Percentiles rank a stretch among this genome's conserved stretches.
Conservation (phyloP, 2,329 filamentous ascomycete species). For the Chaetothyriales sp. region DNA sequence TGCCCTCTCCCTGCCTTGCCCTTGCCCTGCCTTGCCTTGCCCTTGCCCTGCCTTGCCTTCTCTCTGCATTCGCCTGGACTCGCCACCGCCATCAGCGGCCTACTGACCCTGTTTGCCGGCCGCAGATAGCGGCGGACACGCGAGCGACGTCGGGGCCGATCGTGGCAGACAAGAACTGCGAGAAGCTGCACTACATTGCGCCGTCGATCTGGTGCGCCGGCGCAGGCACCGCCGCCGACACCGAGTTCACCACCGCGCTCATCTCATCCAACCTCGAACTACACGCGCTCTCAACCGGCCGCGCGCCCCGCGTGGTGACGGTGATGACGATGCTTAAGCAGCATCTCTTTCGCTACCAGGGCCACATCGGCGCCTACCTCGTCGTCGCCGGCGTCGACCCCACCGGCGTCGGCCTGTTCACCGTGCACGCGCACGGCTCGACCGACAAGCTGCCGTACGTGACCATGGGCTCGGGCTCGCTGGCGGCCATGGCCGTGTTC, state of each 20-base stretch:
- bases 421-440: slow-evolving; percentile 93
- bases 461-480: slow-evolving; percentile 92
- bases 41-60: too few relatives aligned
- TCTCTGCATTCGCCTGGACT: neutral
- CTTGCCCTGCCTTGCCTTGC: too few relatives aligned
- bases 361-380: slow-evolving; percentile 93
- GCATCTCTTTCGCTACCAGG: slow-evolving; percentile 96
- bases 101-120: slow-evolving; percentile 12
- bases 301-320: slow-evolving; percentile 91
- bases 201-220: slow-evolving; percentile 99
- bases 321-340: slow-evolving; percentile 99
- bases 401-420: slow-evolving; percentile 89
- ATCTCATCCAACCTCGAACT: slow-evolving; percentile 98
- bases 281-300: slow-evolving; percentile 88
- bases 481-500: slow-evolving; percentile 96
- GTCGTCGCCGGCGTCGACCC: slow-evolving; percentile 95
- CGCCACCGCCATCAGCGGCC: neutral
- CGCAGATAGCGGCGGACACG: slow-evolving; percentile 89
- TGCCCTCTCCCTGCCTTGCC: too few relatives aligned
- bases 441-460: slow-evolving; percentile 99
- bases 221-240: slow-evolving; percentile 93
- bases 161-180: slow-evolving; percentile 99
- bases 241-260: slow-evolving; percentile 95
- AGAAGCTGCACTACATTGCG: slow-evolving; percentile 98
- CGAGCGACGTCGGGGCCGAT: slow-evolving; percentile 94